phyloP scores from a whole-genome alignment of 768 basidiomycete species.

The Pulveroboletus sp. region DNA sequence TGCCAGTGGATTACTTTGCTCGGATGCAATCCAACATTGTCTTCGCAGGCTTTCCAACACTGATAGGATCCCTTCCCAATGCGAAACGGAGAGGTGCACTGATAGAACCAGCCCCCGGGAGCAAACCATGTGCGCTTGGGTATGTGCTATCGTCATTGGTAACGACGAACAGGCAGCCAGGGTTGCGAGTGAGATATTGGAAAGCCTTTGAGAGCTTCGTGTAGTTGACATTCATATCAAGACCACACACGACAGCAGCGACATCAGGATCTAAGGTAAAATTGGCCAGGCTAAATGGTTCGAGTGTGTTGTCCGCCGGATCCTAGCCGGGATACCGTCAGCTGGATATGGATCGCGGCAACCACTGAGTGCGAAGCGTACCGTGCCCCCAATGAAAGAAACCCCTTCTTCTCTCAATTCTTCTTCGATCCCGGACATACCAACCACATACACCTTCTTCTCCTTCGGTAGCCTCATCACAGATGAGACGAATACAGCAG shows the following conservation, averaged over 20 bases:
- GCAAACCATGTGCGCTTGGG: conserved; percentile 64
- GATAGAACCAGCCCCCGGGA: conserved; percentile 84
- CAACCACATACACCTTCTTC: conserved; percentile 95
- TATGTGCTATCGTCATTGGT: conserved; percentile 94
- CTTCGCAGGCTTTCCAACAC: conserved; percentile 86
- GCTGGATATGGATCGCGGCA: background rate
- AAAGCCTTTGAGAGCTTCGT: conserved; percentile 92
- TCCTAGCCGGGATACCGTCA: conserved; percentile 48
- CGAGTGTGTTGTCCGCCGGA: conserved; percentile 75
- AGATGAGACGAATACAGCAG: conserved; percentile 81
- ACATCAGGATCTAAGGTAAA: conserved; percentile 76
- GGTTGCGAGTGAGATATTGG: conserved; percentile 80
- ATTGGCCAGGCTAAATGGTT: conserved; percentile 58
- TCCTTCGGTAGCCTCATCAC: conserved; percentile 85
- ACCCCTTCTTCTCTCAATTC: conserved; percentile 89
- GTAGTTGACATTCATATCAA: conserved; percentile 86
- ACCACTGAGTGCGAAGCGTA: conserved; percentile 34
- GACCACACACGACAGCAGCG: conserved; percentile 91
- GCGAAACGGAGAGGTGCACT: conserved; percentile 79
- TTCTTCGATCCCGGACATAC: conserved; percentile 87
- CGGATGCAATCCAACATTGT: conserved; percentile 94
- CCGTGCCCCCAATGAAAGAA: conserved; percentile 77
- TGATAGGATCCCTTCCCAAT: conserved; percentile 63
- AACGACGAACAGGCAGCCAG: conserved; percentile 76
- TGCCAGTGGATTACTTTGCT: conserved; percentile 47